Evolutionary conservation across 179 eudicot genomes (phyloP).

Genomic region (Spergularia azorica): DNA sequence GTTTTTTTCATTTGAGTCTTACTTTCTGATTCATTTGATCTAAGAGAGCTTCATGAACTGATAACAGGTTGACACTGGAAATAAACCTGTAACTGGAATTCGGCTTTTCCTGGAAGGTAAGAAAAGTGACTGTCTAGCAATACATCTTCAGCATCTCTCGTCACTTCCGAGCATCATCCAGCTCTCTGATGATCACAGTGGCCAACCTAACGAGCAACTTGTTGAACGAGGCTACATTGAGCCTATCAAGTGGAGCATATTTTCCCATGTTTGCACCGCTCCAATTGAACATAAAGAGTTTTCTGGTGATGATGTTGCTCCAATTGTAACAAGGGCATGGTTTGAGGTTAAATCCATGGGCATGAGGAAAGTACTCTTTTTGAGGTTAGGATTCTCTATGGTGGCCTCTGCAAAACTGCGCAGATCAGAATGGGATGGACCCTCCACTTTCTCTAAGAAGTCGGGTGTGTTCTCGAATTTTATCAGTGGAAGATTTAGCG

Average conservation of each 20-base stretch:
- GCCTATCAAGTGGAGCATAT: constrained; percentile 86
- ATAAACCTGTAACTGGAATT: constrained; percentile 84
- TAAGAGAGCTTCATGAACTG: background rate
- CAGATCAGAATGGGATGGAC: constrained; percentile 81
- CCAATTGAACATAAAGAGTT: constrained; percentile 61
- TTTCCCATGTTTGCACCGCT: constrained; percentile 91
- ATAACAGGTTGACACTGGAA: constrained; percentile 69
- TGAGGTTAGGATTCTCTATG: constrained; percentile 78
- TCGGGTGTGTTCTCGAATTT: constrained; percentile 81
- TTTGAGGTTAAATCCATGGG: constrained; percentile 79
- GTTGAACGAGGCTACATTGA: constrained; percentile 57
- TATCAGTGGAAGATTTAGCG: constrained; percentile 77
- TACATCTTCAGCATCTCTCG: constrained; percentile 92
- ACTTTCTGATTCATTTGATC: background rate
- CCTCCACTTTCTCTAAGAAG: constrained; percentile 54
- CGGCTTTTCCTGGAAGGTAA: constrained; percentile 90
- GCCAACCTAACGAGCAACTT: constrained; percentile 44
- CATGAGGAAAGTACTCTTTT: constrained; percentile 74
- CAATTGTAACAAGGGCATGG: constrained; percentile 87
- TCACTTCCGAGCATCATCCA: constrained; percentile 65
- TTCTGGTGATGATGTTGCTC: constrained; percentile 55
- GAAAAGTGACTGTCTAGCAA: constrained; percentile 72
- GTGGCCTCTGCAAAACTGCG: constrained; percentile 70
- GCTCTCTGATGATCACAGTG: constrained; percentile 55
- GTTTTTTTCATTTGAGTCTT: background rate